Percentiles rank a stretch among this genome's conserved stretches.
Evolutionary conservation across 2,329 filamentous ascomycete genomes (phyloP).

Genomic region (Pezicula radicicola): DNA sequence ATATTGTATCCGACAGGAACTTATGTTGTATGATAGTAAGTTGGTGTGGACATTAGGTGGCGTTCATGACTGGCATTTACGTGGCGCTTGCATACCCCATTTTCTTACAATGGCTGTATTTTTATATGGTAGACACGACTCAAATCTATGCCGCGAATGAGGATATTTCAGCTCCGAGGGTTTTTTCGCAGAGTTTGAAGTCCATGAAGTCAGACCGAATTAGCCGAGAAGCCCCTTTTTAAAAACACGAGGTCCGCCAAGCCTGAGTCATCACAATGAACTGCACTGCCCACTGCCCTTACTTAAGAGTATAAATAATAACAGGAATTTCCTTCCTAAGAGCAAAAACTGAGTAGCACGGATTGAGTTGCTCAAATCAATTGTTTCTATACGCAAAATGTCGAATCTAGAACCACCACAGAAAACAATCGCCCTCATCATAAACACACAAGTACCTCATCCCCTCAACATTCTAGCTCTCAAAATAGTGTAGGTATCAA

Average conservation of each 20-base stretch:
- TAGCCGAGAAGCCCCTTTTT: neutral
- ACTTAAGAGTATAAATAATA: neutral
- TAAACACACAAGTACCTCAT: conserved; percentile 1
- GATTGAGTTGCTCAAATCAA: no score
- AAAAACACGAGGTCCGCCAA: neutral
- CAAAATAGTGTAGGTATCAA: neutral
- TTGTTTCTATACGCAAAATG: neutral
- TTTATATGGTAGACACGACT: no score
- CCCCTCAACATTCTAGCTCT: neutral
- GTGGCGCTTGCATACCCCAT: neutral
- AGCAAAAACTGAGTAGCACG: no score
- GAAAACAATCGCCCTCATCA: conserved; percentile 2
- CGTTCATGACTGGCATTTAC: neutral
- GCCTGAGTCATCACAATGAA: neutral
- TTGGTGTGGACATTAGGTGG: neutral
- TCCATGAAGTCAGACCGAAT: no score
- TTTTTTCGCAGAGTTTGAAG: no score
- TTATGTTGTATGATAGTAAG: no score
- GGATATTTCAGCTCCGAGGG: no score
- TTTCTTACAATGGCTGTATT: neutral
- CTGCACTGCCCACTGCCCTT: neutral
- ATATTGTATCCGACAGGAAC: no score
- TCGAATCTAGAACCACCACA: neutral
- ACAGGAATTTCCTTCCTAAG: no score
- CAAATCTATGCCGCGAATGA: no score